phyloP scores from a whole-genome alignment of 305 asterid species.

The Fraxinus nigra region DNA sequence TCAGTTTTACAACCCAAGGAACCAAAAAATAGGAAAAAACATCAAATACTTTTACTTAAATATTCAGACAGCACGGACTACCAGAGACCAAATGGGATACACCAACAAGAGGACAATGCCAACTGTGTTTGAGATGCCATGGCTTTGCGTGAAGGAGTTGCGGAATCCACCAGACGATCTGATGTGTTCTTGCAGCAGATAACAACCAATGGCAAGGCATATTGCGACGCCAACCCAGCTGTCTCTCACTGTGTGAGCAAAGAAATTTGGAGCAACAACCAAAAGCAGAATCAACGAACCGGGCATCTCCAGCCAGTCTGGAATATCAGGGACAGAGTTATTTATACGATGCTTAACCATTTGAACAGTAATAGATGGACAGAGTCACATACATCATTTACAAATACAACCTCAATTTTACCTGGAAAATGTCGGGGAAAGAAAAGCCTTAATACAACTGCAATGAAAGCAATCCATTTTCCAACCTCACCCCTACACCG shows the following conservation, averaged over 20 bases:
- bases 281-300: constrained; percentile 79
- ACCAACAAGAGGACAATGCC: constrained; percentile 74
- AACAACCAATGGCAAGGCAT: constrained; percentile 71
- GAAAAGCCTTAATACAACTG: constrained; percentile 87
- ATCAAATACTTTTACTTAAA: not conserved
- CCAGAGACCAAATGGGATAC: constrained; percentile 75
- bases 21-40: not conserved
- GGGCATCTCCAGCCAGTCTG: constrained; percentile 92
- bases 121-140: constrained; percentile 80
- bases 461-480: constrained; percentile 76
- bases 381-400: not conserved
- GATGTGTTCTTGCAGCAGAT: constrained; percentile 82
- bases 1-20: not conserved
- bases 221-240: constrained; percentile 62
- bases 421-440: constrained; percentile 96
- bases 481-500: constrained; percentile 80
- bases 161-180: constrained; percentile 90
- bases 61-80: constrained; percentile 38
- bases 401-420: constrained; percentile 3
- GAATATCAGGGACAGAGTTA: not conserved
- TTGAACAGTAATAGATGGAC: not conserved
- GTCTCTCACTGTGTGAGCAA: constrained; percentile 52
- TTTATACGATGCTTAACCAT: not conserved
- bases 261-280: constrained; percentile 78
- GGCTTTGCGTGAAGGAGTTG: constrained; percentile 71